These are phyloP conservation scores for Haplosporangium gracile DNA, from an alignment of 192 early-diverging fungal genomes.

Conservation along the genomic window DNA sequence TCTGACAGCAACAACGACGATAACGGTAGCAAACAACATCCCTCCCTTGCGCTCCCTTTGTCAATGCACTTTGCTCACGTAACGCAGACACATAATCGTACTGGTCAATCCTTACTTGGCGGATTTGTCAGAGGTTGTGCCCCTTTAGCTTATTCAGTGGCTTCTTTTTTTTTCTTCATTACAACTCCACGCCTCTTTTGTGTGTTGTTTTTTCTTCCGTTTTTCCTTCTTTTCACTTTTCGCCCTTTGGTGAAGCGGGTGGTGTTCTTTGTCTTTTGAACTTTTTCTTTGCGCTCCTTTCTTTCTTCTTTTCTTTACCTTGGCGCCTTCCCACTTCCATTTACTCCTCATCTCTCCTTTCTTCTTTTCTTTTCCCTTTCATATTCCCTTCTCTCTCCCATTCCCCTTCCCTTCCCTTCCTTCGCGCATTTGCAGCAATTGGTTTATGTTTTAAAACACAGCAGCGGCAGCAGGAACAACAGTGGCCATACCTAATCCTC, in stretches of 20 bases:
- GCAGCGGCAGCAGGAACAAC: not conserved
- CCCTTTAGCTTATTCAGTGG: not conserved
- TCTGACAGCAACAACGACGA: not conserved
- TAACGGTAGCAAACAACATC: not conserved
- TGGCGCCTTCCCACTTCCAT: not conserved
- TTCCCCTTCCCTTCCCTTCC: not conserved
- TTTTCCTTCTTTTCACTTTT: not conserved
- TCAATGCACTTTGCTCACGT: slow-evolving; percentile 24
- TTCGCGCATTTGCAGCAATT: not conserved
- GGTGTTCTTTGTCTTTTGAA: no score
- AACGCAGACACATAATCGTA: slow-evolving; percentile 4
- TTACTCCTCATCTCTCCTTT: not conserved
- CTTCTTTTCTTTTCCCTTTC: not conserved
- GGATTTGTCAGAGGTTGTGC: not conserved
- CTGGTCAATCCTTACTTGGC: not conserved
- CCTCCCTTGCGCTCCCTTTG: not conserved
- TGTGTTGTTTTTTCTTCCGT: not conserved
- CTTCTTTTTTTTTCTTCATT: not conserved
- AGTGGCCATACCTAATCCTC: slow-evolving; percentile 4
- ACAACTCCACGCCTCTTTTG: not conserved
- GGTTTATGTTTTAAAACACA: not conserved
- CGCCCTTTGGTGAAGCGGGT: no score
- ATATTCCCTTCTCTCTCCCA: not conserved
- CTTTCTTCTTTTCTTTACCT: slow-evolving; percentile 6
- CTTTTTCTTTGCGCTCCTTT: not conserved